Evolutionary conservation across 78 protist genomes (phyloP), one percentile per base, ranked within the genome.

Genomic region (Chrysochromulina tobinii): DNA sequence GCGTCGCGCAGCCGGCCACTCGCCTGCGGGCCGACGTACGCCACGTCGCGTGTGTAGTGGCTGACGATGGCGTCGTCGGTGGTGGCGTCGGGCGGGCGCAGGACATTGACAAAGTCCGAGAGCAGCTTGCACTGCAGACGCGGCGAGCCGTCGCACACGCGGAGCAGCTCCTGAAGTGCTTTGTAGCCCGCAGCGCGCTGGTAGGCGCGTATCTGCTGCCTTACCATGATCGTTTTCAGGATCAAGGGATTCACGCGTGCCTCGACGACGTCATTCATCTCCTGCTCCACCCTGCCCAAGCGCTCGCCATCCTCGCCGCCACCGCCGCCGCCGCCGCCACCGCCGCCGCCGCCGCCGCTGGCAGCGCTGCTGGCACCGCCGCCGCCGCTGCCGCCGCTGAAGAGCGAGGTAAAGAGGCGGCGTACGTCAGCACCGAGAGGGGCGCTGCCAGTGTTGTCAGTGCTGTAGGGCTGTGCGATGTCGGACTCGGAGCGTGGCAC

Each of bases 201-300:
- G 83, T 75, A 75, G 57, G 83, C 83, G 54, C 83, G 83, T 54
- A 54, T 50, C 57, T 75, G 83, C 83, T 75, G 83, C 83, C 83
- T 3, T 38, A 38, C 38, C 38, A 38, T 38, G 38, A 38, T 38
- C 38, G 38, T 18, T 0, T 1, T 38, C 27, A 75, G 54, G 23
- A 2, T 54, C 57, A 0, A 23, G 27, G 83, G 57, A 54, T 54
- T 0, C 51, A 75, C 83, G 57, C 83, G 83, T 57, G 83, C 8
- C 58, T 2, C 54, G 25, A 27, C 59, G 58, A 54, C 38, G 1
- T 1, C 23, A 3, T 2, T 11, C 6, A 50, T 5, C 83, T 75
- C 83, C 83, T 27, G 58, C 83, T 75, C 83, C 25, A 75, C 38
- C 12, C 51, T 2, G 9, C 79, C 79, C 72, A 4, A 21, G 25